A percentile compares a stretch with the other conserved stretches of the same genome.
These are phyloP conservation scores for Hysterium pulicare DNA, from an alignment of 2,329 filamentous ascomycete species.

Conservation along the genomic window DNA sequence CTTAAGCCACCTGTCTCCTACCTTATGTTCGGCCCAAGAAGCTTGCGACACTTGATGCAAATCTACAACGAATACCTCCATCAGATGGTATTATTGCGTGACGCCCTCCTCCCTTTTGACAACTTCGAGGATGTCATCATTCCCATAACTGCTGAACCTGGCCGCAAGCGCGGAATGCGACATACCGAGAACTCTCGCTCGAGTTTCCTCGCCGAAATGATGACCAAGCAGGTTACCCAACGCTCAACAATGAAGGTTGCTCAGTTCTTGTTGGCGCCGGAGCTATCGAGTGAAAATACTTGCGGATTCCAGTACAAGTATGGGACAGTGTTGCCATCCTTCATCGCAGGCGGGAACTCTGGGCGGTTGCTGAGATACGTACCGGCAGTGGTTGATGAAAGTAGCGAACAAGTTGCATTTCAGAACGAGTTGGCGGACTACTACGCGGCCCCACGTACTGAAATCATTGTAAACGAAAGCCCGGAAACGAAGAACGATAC, in stretches of 20 bases:
- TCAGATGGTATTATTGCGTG: background rate
- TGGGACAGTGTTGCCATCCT: background rate
- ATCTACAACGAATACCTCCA: constrained; percentile 1
- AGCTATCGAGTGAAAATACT: background rate
- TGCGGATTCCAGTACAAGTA: constrained; percentile 1
- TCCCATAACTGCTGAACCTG: background rate
- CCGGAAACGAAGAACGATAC: background rate
- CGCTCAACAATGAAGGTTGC: background rate
- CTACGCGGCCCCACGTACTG: background rate
- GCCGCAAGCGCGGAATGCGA: background rate
- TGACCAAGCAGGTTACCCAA: background rate
- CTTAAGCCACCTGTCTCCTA: constrained; percentile 1
- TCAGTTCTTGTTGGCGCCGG: background rate
- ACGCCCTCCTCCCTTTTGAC: background rate
- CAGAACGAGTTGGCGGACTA: background rate
- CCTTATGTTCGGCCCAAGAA: background rate
- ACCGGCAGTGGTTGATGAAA: background rate
- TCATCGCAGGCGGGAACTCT: background rate
- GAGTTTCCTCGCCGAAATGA: background rate
- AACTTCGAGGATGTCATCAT: background rate
- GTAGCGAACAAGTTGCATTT: background rate
- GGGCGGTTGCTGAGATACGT: background rate
- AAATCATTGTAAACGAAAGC: background rate
- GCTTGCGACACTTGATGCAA: background rate
- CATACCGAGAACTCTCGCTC: background rate